Evolutionary conservation across 768 basidiomycete species (phyloP).

Genomic region (Boletus sp.): DNA sequence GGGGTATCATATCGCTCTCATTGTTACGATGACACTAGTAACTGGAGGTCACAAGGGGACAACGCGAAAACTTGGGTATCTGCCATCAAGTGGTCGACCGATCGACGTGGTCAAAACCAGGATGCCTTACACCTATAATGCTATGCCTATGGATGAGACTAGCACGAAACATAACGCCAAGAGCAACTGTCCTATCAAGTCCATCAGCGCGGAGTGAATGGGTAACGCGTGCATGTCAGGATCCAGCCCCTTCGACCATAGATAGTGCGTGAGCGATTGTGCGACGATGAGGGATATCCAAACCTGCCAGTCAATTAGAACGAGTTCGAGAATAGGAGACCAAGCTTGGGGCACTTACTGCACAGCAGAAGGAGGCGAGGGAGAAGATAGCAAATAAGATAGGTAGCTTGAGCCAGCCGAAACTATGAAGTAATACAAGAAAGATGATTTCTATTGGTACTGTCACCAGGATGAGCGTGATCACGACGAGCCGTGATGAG

Average conservation of each 20-base stretch:
- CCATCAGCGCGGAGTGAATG: constrained; percentile 85
- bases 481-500: constrained; percentile 54
- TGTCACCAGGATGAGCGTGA: constrained; percentile 69
- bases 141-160: constrained; percentile 43
- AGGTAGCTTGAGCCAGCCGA: constrained; percentile 79
- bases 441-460: constrained; percentile 81
- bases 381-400: constrained; percentile 66
- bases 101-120: background rate
- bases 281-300: constrained; percentile 67
- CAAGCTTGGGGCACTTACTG: constrained; percentile 49
- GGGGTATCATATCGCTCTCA: background rate
- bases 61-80: background rate
- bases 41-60: too few species aligned
- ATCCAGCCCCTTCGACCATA: constrained; percentile 77
- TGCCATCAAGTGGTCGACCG: background rate
- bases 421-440: constrained; percentile 54
- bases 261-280: constrained; percentile 59
- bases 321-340: background rate
- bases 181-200: constrained; percentile 77
- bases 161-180: constrained; percentile 75
- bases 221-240: constrained; percentile 95
- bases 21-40: background rate
- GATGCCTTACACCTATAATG: constrained; percentile 4
- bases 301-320: constrained; percentile 46
- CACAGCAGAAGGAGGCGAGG: constrained; percentile 67